Evolutionary conservation across 805 yeast genomes (phyloP), one percentile per base, ranked within the genome.

Genomic region (Saccharomycopsis olivae): DNA sequence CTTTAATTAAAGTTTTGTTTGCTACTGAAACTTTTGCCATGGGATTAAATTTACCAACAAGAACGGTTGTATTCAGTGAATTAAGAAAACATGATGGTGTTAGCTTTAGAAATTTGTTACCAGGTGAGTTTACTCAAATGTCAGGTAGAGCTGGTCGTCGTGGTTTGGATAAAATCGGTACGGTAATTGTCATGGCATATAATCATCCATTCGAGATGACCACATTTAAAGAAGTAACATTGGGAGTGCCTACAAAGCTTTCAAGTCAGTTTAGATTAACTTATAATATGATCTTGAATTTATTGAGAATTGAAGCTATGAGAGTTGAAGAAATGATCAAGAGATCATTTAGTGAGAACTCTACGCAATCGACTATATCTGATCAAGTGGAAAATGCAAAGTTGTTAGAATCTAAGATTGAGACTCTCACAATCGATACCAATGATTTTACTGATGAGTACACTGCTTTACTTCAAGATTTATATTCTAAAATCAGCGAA

Each of bases 81-180:
- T 63, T 81, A 36, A 65, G 89, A 49, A 92, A 92, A 54, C 95
- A 89, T 57, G 98, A 92, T 55, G 97, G 97, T 34, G 70, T 77
- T 23, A 72, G 73, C 0, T 76, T 85, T 59, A 71, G 98, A 59
- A 73, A 80, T 53, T 66, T 92, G 45, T 68, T 80, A 8, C 96
- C 98, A 0, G 98, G 98, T 40, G 98, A 92, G 57, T 92, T 89
- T 56, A 92, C 97, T 0, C 98, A 89, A 61, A 92, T 92, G 98
- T 88, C 96, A 0, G 98, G 98, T 33, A 73, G 98, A 59, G 98
- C 98, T 0, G 98, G 98, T 45, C 77, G 98, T 62, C 77, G 98
- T 66, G 98, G 98, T 27, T 63, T 92, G 48, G 98, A 92, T 64
- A 64, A 76, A 16, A 85, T 83, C 0, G 98, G 98, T 54, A 89